These are phyloP conservation scores for Aspergillus viridinutans DNA, from an alignment of 2,329 filamentous ascomycete species.

Conservation along the genomic window DNA sequence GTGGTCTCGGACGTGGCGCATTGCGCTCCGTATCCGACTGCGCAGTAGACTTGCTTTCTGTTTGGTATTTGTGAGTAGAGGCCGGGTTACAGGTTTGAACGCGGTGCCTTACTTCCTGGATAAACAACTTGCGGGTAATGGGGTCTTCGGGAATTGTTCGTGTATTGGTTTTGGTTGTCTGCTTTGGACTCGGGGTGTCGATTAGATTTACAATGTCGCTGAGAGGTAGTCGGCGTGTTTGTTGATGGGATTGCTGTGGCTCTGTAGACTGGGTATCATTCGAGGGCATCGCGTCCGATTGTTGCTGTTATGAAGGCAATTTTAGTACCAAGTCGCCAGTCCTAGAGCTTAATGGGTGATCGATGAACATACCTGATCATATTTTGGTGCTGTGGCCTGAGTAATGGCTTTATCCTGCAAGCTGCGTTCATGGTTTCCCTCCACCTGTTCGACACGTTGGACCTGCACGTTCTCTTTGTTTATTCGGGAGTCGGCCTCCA, in stretches of 20 bases:
- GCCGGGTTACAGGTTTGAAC: background rate
- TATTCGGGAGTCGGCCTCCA: slow-evolving; percentile 27
- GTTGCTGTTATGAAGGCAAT: slow-evolving; percentile 7
- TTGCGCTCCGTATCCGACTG: slow-evolving; percentile 36
- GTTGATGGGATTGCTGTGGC: slow-evolving; percentile 16
- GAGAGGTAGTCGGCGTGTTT: slow-evolving; percentile 11
- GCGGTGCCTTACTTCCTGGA: slow-evolving; percentile 33
- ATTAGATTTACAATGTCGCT: slow-evolving; percentile 8
- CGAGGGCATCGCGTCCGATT: slow-evolving; percentile 16
- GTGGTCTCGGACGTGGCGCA: slow-evolving; percentile 35
- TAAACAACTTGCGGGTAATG: slow-evolving; percentile 35
- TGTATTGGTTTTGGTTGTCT: slow-evolving; percentile 4
- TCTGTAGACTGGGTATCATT: slow-evolving; percentile 3
- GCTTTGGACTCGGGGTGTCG: background rate
- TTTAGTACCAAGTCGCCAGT: background rate
- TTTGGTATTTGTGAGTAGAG: slow-evolving; percentile 10
- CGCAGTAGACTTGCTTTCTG: slow-evolving; percentile 41
- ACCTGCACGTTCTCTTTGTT: slow-evolving; percentile 18
- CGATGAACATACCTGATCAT: slow-evolving; percentile 13
- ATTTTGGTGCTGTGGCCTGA: slow-evolving; percentile 14
- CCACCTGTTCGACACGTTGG: slow-evolving; percentile 1
- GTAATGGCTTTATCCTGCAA: slow-evolving; percentile 8
- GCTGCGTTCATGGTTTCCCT: slow-evolving; percentile 1
- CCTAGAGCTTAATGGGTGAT: background rate
- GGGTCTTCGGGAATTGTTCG: slow-evolving; percentile 31